Evolutionary conservation across 1,284 basidiomycete species (phyloP).

Genomic region (Mrakiaceae sp.): DNA sequence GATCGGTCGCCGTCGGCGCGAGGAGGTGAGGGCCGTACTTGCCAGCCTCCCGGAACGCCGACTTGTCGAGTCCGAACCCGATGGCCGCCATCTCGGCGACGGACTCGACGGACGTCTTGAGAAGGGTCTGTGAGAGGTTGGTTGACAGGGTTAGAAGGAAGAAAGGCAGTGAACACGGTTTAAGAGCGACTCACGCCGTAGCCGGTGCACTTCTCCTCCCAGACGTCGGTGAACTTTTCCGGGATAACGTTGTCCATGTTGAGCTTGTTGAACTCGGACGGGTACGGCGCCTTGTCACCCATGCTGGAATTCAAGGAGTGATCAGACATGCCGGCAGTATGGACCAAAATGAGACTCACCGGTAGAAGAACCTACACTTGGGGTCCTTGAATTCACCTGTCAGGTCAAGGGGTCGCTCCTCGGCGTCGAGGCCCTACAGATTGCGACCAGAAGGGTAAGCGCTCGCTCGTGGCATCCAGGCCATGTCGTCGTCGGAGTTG

Average conservation of each 20-base stretch:
- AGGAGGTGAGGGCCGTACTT: conserved; percentile 75
- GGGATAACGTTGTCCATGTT: conserved; percentile 72
- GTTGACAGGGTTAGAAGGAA: not conserved
- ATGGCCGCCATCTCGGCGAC: conserved; percentile 71
- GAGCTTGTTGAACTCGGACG: conserved; percentile 59
- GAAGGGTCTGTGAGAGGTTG: too few species aligned
- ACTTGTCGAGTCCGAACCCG: conserved; percentile 58
- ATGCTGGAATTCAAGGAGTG: conserved; percentile 34
- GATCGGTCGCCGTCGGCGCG: conserved; percentile 80
- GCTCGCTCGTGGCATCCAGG: too few species aligned
- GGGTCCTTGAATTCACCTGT: conserved; percentile 63
- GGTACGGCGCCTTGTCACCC: conserved; percentile 60
- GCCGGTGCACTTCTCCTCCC: conserved; percentile 40
- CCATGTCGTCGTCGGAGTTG: too few species aligned
- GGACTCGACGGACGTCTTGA: conserved; percentile 46
- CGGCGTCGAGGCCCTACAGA: conserved; percentile 57
- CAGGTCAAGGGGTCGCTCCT: conserved; percentile 66
- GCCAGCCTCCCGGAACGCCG: conserved; percentile 62
- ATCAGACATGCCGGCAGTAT: too few species aligned
- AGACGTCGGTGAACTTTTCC: conserved; percentile 43
- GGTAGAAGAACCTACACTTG: conserved; percentile 87
- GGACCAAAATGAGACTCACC: conserved; percentile 20
- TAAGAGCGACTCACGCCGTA: not conserved
- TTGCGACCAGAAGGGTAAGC: conserved; percentile 58
- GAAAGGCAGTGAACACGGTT: not conserved